Evolutionary conservation across 2,329 filamentous ascomycete species (phyloP), one percentile per base, ranked within the genome.

Genomic region (Ceratocystis lukuohia): DNA sequence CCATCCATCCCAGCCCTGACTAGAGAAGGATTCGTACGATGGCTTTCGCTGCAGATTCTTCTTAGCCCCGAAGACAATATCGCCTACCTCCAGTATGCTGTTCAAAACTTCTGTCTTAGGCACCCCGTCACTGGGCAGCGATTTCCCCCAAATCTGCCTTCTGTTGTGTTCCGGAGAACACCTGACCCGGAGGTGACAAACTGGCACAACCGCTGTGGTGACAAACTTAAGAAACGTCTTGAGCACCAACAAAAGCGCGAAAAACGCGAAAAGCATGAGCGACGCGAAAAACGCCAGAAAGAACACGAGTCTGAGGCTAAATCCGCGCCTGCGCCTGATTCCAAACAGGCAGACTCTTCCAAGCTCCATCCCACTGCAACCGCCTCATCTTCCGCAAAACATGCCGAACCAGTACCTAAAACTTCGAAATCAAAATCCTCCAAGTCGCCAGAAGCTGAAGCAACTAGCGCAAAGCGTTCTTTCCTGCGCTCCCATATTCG

Each of bases 41-140:
- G 93, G 93, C 88, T 96, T 77, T 91, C 89, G 0, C 88, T 97
- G 66, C 91, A 97, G 76, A 82, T 96, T 25, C 79, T 97, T 45
- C 82, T 97, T 1, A 89, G 87, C 1, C 94, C 94, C 0, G 88
- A 94, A 70, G 89, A 95, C 71, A 92, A 97, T 76, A 88, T 91
- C 0, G 84, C 85, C 0, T 93, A 91, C 71, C 75, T 99, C 28
- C 90, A 94, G 71, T 86, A 84, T 71, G 90, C 91, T 0, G 88
- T 96, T 2, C 82, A 82, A 68, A 80, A 88, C 69, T 96, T 91
- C 82, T 80, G 84, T 45, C 81, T 97, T 67, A 83, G 82, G 68
- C 84, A 95, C 71, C 88, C 88, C 0, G 83, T 85, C 56, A 91
- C 91, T 0, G 85, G 88, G 50, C 83, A 86, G 66, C 78, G 78